Percentiles rank a stretch among this genome's conserved stretches.
phyloP scores from a whole-genome alignment of 768 basidiomycete species.

The Rhodotorula kratochvilovae region DNA sequence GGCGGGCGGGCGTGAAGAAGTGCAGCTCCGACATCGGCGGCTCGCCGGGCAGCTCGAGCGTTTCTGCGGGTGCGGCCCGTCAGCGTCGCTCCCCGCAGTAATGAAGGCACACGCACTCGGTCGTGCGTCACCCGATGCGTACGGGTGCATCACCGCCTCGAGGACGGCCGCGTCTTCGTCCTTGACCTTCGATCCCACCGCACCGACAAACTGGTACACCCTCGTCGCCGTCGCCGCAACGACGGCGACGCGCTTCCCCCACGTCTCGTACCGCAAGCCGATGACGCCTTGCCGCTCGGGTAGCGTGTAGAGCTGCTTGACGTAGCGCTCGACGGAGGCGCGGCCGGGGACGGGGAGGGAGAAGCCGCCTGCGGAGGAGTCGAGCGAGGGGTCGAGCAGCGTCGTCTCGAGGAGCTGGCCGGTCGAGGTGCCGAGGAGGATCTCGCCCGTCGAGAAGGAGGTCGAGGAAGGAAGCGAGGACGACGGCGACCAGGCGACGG shows the following conservation, averaged over 20 bases:
- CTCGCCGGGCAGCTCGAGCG: slow-evolving; percentile 84
- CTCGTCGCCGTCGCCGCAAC: slow-evolving; percentile 78
- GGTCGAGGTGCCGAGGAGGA: slow-evolving; percentile 77
- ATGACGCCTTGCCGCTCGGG: slow-evolving; percentile 78
- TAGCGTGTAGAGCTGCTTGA: slow-evolving; percentile 46
- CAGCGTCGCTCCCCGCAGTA: not conserved
- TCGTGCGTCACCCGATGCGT: slow-evolving; percentile 59
- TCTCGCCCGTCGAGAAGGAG: slow-evolving; percentile 71
- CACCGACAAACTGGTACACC: slow-evolving; percentile 83
- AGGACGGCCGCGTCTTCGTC: slow-evolving; percentile 73
- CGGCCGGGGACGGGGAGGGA: slow-evolving; percentile 43
- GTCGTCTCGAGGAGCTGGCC: slow-evolving; percentile 79
- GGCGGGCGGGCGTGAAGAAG: slow-evolving; percentile 61
- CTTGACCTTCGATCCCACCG: slow-evolving; percentile 50
- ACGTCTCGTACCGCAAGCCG: slow-evolving; percentile 73
- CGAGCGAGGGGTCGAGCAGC: slow-evolving; percentile 79
- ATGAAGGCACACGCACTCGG: slow-evolving; percentile 61
- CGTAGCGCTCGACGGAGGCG: slow-evolving; percentile 46
- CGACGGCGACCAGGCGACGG: slow-evolving; percentile 77
- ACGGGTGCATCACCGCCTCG: slow-evolving; percentile 64
- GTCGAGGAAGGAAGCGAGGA: slow-evolving; percentile 55
- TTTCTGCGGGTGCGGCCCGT: slow-evolving; percentile 56
- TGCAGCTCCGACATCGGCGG: slow-evolving; percentile 66
- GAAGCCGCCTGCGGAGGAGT: slow-evolving; percentile 51
- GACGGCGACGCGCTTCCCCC: slow-evolving; percentile 55